Evolutionary conservation across 2,329 filamentous ascomycete species (phyloP), one percentile per base, ranked within the genome.

Genomic region (Ophiobolus disseminans): DNA sequence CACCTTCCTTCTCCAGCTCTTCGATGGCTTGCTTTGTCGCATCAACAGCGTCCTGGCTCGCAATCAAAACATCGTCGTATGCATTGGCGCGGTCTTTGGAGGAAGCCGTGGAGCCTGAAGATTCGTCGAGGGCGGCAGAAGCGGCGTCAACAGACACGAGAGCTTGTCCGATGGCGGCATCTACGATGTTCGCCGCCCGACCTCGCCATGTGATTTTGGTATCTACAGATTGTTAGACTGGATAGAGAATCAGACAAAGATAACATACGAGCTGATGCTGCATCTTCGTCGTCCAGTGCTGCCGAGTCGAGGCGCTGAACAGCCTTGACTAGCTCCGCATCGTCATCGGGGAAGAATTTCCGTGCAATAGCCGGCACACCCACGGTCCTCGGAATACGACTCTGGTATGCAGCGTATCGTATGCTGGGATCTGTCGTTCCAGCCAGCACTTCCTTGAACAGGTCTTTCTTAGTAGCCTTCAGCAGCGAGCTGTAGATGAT

Each of bases 1-100:
- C 84, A 1, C 91, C 89, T 70, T 99, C 94, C 50, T 83, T 86
- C 40, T 85, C 84, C 48, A 97, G 79, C 71, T 97, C 94, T 58
- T 97, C 93, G 50, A 97, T 96, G 9, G 91, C 91, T 62, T 89
- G 86, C 73, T 96, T 95, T 0, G 92, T 94, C 4, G 91, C 91
- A 74, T 99, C 94, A 16, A 93, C 91, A 3, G 90, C 91, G 69
- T 99, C 93, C 73, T 97, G 94, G 58, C 90, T 94, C 17, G 91
- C 86, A 59, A 89, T 90, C 20, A 99, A 84, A 43, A 97, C 87
- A 55, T 89, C 89, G 62, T 99, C 94, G 72, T 97, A 99, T 5
- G 90, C 90, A 7, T 87, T 88, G 9, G 92, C 91, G 64, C 87
- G 85, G 51, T 94, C 89, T 80, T 85, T 41, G 78, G 81, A 45